These are phyloP conservation scores for Corylus avellana DNA, from an alignment of 306 rosid species.

Conservation along the genomic window DNA sequence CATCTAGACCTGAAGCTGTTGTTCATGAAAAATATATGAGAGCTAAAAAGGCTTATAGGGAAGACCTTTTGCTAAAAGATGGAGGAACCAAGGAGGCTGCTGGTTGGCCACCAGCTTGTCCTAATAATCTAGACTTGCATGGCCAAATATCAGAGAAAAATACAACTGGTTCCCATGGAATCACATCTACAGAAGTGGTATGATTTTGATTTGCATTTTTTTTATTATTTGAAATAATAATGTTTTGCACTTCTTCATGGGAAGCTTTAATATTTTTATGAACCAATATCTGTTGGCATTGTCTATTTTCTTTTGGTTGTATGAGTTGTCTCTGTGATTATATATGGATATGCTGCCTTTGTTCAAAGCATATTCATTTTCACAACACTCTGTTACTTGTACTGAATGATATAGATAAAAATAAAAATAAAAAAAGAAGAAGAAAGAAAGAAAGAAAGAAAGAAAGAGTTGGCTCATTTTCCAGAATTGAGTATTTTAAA, in stretches of 20 bases:
- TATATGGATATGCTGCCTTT: not conserved
- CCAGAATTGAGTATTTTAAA: not conserved
- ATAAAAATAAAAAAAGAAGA: too few species aligned
- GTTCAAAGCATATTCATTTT: not conserved
- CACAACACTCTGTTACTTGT: conserved; percentile 3
- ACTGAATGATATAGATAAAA: not conserved
- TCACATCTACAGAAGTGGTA: conserved; percentile 45
- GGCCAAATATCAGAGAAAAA: conserved; percentile 29
- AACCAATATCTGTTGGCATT: not conserved
- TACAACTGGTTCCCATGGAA: conserved; percentile 20
- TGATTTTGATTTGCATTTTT: conserved; percentile 15
- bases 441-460: not conserved
- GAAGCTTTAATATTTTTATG: not conserved
- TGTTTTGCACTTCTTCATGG: conserved; percentile 7
- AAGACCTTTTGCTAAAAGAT: conserved; percentile 22
- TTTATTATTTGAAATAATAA: conserved; percentile 5
- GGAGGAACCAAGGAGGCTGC: conserved; percentile 16
- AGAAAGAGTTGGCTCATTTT: not conserved
- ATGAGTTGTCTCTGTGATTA: not conserved
- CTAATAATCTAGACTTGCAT: conserved; percentile 32
- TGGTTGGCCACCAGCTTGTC: conserved; percentile 18
- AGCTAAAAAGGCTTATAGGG: conserved; percentile 15
- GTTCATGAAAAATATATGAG: conserved; percentile 23
- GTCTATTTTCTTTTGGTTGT: conserved; percentile 1
- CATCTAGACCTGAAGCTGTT: conserved; percentile 21